phyloP scores from a whole-genome alignment of 306 rosid genomes.

The Rubus parviflorus region DNA sequence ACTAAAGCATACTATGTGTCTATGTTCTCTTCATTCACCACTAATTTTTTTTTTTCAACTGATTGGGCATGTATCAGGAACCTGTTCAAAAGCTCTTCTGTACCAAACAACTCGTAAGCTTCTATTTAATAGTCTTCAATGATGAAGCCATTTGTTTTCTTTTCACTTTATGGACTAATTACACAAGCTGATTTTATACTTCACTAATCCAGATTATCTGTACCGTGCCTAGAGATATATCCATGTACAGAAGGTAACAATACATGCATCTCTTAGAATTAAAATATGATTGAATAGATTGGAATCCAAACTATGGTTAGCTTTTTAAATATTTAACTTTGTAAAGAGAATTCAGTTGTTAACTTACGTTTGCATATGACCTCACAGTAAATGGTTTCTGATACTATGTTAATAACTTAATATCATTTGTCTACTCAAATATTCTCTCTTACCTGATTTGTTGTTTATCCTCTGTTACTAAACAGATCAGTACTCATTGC shows the following conservation, averaged over 20 bases:
- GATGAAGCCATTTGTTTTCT: neutral
- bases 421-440: neutral
- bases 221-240: neutral
- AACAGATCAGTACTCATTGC: constrained; percentile 36
- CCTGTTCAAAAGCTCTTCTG: constrained; percentile 14
- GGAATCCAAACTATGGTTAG: neutral
- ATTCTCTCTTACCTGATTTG: neutral
- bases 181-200: neutral
- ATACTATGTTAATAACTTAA: neutral
- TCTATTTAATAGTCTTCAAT: neutral
- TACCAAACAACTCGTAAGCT: constrained; percentile 21
- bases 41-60: neutral
- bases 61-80: constrained; percentile 18
- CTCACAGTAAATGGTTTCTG: neutral
- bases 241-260: constrained; percentile 23
- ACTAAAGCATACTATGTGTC: neutral
- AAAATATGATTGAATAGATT: neutral
- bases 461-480: neutral
- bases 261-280: neutral
- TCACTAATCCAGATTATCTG: neutral
- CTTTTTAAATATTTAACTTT: too few relatives aligned
- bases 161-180: neutral
- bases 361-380: neutral
- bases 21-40: neutral
- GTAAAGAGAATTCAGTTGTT: neutral